These are phyloP conservation scores for Malbranchea zuffiana DNA, from an alignment of 2,329 filamentous ascomycete genomes.

Conservation along the genomic window DNA sequence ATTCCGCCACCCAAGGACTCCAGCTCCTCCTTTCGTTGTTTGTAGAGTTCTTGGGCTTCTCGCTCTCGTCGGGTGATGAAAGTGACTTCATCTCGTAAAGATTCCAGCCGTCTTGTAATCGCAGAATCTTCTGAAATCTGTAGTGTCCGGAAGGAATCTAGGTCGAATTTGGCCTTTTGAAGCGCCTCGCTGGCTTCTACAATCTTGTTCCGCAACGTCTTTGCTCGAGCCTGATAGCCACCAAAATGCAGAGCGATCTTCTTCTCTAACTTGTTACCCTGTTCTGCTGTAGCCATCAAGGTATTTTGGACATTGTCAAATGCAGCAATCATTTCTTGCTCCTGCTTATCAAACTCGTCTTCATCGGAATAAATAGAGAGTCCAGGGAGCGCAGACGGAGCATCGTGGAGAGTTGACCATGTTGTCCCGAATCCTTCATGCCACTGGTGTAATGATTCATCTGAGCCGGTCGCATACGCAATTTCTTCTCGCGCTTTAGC, in stretches of 20 bases:
- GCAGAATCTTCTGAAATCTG: slow-evolving; percentile 71
- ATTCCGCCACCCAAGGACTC: slow-evolving; percentile 42
- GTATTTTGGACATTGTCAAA: slow-evolving; percentile 66
- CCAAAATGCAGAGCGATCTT: slow-evolving; percentile 79
- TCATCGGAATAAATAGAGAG: slow-evolving; percentile 70
- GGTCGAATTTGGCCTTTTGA: slow-evolving; percentile 58
- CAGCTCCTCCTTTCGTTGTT: slow-evolving; percentile 65
- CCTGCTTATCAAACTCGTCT: slow-evolving; percentile 49
- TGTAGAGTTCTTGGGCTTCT: slow-evolving; percentile 81
- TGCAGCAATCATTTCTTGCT: slow-evolving; percentile 52
- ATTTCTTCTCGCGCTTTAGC: slow-evolving; percentile 68
- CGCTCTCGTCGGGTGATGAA: slow-evolving; percentile 72
- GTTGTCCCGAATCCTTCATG: slow-evolving; percentile 40
- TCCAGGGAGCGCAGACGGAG: slow-evolving; percentile 51
- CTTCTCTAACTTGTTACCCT: slow-evolving; percentile 82
- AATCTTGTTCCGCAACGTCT: slow-evolving; percentile 70
- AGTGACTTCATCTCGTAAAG: slow-evolving; percentile 68
- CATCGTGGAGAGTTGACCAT: slow-evolving; percentile 41
- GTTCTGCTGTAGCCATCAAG: slow-evolving; percentile 63
- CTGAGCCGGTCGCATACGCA: slow-evolving; percentile 52
- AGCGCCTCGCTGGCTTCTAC: slow-evolving; percentile 62
- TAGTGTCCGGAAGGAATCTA: slow-evolving; percentile 64
- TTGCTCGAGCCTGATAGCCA: slow-evolving; percentile 79
- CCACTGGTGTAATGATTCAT: slow-evolving; percentile 41
- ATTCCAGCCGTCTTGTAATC: slow-evolving; percentile 59